These are phyloP conservation scores for Bimuria novae-zelandiae DNA, from an alignment of 2,329 filamentous ascomycete genomes.

Conservation along the genomic window DNA sequence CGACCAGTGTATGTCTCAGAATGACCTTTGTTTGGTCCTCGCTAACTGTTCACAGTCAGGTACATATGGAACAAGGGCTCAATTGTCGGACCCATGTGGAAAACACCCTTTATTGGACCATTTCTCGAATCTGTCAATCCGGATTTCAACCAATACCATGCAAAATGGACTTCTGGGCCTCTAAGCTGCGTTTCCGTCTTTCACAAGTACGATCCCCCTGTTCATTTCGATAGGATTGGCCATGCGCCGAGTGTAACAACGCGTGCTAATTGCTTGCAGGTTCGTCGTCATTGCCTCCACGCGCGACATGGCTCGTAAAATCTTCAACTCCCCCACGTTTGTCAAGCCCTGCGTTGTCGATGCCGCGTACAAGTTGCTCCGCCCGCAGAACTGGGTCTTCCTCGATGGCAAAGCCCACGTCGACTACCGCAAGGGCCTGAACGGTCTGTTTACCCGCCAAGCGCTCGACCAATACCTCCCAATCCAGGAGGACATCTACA, in stretches of 20 bases:
- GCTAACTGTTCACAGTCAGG: constrained; percentile 55
- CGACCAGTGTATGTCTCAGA: constrained; percentile 76
- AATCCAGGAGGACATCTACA: constrained; percentile 89
- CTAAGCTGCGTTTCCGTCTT: constrained; percentile 98
- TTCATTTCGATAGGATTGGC: not conserved
- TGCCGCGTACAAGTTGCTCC: constrained; percentile 88
- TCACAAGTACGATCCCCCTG: constrained; percentile 73
- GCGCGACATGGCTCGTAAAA: constrained; percentile 92
- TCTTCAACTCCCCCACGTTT: constrained; percentile 90
- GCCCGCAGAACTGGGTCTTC: constrained; percentile 94
- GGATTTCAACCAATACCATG: constrained; percentile 87
- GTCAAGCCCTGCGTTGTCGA: constrained; percentile 98
- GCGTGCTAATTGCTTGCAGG: constrained; percentile 55
- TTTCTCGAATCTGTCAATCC: constrained; percentile 92
- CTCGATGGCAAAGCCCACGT: constrained; percentile 93
- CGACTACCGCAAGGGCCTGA: constrained; percentile 96
- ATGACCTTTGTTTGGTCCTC: not conserved
- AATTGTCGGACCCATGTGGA: constrained; percentile 53
- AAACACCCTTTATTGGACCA: constrained; percentile 72
- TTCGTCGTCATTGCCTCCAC: constrained; percentile 97
- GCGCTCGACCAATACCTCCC: constrained; percentile 88
- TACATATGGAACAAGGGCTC: constrained; percentile 54
- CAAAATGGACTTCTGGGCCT: constrained; percentile 88
- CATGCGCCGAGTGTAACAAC: constrained; percentile 11
- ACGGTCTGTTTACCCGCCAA: constrained; percentile 89